Base-by-base conservation (phyloP, 1,284 basidiomycete genomes). In the Psilocybe mexicana region DNA sequence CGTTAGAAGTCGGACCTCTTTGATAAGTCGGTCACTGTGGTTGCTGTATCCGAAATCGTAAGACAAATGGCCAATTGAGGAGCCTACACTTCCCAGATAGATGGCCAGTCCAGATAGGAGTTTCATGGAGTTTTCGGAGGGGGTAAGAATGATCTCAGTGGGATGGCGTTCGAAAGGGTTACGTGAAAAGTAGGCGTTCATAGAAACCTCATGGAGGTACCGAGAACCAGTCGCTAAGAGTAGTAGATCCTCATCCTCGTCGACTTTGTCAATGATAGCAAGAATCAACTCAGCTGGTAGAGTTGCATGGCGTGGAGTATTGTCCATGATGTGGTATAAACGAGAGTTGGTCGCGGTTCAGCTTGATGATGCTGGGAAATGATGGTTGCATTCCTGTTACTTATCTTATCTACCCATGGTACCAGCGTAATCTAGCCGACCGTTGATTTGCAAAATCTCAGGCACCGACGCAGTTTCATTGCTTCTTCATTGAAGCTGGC, bases 211-310 rank as follows among this genome's bases (percentile, higher is more conserved):
- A 36, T 65, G 57, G n/a, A 65, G 52, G 10, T 43, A 48, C 28
- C 56, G 57, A 25, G 55, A 65, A 3, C 61, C 50, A 23, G 28
- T 35, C 12, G 63, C 59, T 14, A 65, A 33, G 14, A 51, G 24
- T 11, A 65, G 56, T 11, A 65, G 55, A 35, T 62, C 59, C 18
- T 59, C 51, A 18, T 62, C 59, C 2, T n/a, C 38, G 2, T 61
- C 55, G 10, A 65, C 45, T 43, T 47, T 33, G 43, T 62, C 59
- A 14, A 60, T 52, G 12, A 65, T 61, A 7, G 43, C 43, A 11
- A 65, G 26, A 14, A 62, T 46, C 5, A 65, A 52, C 36, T 65
- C 63, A 8, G 61, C 57, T 10, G 63, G 61, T 26, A 65, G 51
- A 25, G 49, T 23, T 23, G 25, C 52, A 11, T 35, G 33, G 43